Evolutionary conservation across 2,329 filamentous ascomycete genomes (phyloP), one percentile per base, ranked within the genome.

Genomic region (Pestalotiopsis sp.): DNA sequence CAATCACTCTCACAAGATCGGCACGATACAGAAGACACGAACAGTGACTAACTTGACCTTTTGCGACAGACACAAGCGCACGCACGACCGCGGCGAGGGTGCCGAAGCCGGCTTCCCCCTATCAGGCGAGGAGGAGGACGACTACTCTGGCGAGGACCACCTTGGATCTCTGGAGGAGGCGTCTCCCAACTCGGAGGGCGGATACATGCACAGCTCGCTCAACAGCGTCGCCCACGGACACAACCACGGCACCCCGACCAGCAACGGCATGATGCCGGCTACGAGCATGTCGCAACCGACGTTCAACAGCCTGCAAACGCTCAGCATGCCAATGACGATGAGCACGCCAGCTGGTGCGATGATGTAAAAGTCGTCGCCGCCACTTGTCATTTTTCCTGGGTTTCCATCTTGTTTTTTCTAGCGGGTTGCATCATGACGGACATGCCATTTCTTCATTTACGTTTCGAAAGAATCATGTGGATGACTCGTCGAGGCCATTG

Each of bases 91-190:
- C 66, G 86, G 86, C 68, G 89, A 91, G 64, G 89, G 88, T 45
- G 85, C 80, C 57, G 89, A 91, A 58, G 84, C 84, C 65, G 80
- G 80, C 68, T 85, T 90, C 75, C 87, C 86, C 77, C 87, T 90
- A 70, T 92, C 92, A 52, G 94, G 95, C 68, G 94, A 97, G 74
- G 94, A 97, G 60, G 90, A 95, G 73, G 94, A 97, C 76, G 93
- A 96, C 67, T 91, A 86, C 74, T 91, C 89, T 45, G 93, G 95
- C 70, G 94, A 97, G 73, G 93, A 96, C 73, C 92, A 95, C 38
- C 90, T 95, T 67, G 92, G 92, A 66, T 91, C 93, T 52, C 87
- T 95, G 36, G 93, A 94, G 72, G 92, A 95, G 72, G 90, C 92
- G 20, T 94, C 92, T 13, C 92, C 93, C 17, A 90, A 87, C 62